phyloP scores from a whole-genome alignment of 2,329 filamentous ascomycete species.

The Fusarium burgessii region DNA sequence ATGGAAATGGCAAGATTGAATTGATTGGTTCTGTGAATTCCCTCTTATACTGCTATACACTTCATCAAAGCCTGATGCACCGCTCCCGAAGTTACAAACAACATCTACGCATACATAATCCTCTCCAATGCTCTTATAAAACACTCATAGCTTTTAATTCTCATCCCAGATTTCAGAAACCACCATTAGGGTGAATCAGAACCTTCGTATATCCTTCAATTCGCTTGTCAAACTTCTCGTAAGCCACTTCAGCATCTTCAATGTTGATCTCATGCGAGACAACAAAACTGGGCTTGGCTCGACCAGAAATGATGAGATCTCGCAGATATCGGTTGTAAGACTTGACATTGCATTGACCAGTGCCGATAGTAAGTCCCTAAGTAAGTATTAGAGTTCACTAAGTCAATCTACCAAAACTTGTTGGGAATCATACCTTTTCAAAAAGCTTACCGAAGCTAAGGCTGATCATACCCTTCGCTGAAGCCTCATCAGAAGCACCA shows the following conservation, averaged over 20 bases:
- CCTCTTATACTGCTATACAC: not conserved
- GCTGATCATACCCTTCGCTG: conserved; percentile 72
- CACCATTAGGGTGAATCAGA: conserved; percentile 73
- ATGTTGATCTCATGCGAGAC: conserved; percentile 73
- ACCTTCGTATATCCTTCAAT: conserved; percentile 77
- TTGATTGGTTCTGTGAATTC: not conserved
- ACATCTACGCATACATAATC: not conserved
- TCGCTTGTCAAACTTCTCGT: conserved; percentile 74
- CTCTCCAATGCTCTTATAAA: not conserved
- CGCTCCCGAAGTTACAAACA: not conserved
- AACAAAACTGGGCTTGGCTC: conserved; percentile 74
- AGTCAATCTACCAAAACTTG: accelerated
- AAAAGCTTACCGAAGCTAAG: conserved; percentile 76
- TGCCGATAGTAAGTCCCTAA: conserved; percentile 69
- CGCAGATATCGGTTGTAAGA: conserved; percentile 74
- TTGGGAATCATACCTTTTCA: conserved; percentile 62
- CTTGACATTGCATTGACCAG: conserved; percentile 77
- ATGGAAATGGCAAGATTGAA: not conserved
- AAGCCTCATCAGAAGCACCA: conserved; percentile 70
- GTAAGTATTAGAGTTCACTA: not conserved
- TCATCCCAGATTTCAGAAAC: conserved; percentile 28
- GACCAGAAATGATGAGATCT: conserved; percentile 73
- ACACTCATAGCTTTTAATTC: not conserved
- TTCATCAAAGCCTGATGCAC: not conserved
- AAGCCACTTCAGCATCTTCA: conserved; percentile 70